Conservation (phyloP, 768 basidiomycete genomes). For the Panellus pusillus region DNA sequence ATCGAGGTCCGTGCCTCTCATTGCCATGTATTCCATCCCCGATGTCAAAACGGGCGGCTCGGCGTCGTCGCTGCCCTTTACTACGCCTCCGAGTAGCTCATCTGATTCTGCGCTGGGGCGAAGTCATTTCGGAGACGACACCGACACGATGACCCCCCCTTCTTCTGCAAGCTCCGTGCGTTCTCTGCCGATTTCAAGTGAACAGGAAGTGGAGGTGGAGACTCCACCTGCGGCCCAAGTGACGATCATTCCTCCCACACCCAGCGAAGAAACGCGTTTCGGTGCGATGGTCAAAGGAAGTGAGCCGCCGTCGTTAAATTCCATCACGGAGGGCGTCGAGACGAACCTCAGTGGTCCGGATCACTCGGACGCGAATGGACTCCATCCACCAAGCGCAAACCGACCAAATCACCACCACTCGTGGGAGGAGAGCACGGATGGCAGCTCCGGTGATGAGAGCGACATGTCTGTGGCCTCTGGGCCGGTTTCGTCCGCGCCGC, state of each 20-base stretch:
- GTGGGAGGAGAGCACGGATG: conserved; percentile 29
- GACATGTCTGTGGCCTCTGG: conserved; percentile 26
- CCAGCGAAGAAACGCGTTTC: conserved; percentile 1
- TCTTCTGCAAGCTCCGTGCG: conserved; percentile 20
- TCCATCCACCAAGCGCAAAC: conserved; percentile 18
- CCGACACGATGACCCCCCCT: conserved; percentile 15
- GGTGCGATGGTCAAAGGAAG: not conserved
- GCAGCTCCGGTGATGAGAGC: conserved; percentile 46
- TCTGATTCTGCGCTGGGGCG: conserved; percentile 17
- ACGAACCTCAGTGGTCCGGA: conserved; percentile 1
- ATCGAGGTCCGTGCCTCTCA: conserved; percentile 42
- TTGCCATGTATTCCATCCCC: conserved; percentile 34
- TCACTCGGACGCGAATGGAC: not conserved
- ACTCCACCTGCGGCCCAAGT: conserved; percentile 18
- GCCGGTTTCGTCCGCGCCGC: conserved; percentile 2
- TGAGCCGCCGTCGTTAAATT: not conserved
- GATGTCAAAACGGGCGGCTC: conserved; percentile 27
- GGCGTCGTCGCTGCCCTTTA: conserved; percentile 35
- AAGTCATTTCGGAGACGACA: conserved; percentile 14
- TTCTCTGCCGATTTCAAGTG: conserved; percentile 9
- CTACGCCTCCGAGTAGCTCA: conserved; percentile 17
- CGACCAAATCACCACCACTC: conserved; percentile 6
- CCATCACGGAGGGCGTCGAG: conserved; percentile 11
- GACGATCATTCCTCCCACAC: conserved; percentile 18
- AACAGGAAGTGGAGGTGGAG: conserved; percentile 6